Conservation (phyloP, 1,139 yeast genomes). For the Saccharomyces pastorianus region DNA sequence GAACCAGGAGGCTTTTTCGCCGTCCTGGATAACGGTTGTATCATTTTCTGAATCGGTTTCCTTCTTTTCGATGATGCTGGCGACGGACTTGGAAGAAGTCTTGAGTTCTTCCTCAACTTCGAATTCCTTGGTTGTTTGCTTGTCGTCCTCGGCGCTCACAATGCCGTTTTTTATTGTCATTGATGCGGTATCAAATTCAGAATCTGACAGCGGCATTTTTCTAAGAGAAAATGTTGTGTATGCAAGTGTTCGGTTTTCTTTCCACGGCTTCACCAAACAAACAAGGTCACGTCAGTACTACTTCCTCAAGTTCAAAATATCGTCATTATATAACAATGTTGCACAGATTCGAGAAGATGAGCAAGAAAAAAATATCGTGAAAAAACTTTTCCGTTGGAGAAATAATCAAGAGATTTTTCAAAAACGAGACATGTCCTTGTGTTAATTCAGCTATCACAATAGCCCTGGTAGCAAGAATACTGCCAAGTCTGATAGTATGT, state of each 20-base stretch:
- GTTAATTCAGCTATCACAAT: background rate
- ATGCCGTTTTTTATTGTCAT: background rate
- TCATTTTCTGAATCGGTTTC: background rate
- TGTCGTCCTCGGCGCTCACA: background rate
- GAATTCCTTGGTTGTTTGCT: background rate
- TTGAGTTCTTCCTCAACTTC: background rate
- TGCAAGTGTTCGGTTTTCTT: no score
- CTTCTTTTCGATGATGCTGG: background rate
- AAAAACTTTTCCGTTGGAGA: background rate
- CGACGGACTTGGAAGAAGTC: background rate
- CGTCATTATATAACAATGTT: background rate
- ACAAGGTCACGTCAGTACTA: background rate
- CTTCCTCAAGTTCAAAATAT: background rate
- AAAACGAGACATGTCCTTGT: background rate
- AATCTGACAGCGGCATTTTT: background rate
- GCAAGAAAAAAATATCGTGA: background rate
- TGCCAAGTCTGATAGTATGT: background rate
- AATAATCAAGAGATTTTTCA: background rate
- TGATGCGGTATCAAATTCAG: background rate
- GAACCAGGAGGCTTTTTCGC: conserved; percentile 1
- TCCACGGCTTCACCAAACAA: no score
- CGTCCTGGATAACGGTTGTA: background rate
- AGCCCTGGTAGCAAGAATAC: background rate
- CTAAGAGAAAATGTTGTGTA: background rate
- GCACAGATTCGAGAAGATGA: background rate